phyloP scores from a whole-genome alignment of 1,284 basidiomycete genomes.

The Taiwanofungus camphoratus region DNA sequence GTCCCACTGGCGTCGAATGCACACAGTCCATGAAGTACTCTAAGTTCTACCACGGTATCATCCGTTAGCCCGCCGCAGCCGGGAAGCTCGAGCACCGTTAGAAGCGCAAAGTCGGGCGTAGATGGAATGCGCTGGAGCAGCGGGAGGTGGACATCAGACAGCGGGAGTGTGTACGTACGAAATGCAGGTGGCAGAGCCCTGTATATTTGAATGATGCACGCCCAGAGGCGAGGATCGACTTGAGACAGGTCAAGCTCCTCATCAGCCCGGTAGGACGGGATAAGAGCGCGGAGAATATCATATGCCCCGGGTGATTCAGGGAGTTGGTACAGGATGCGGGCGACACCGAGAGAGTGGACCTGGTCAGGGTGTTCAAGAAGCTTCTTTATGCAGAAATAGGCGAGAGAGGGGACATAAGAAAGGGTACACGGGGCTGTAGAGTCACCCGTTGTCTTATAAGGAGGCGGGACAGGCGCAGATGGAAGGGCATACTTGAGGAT shows the following conservation, averaged over 20 bases:
- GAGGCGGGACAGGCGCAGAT: slow-evolving; percentile 18
- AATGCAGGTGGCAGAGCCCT: slow-evolving; percentile 42
- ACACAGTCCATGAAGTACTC: slow-evolving; percentile 43
- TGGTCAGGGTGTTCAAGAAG: slow-evolving; percentile 35
- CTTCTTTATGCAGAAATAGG: slow-evolving; percentile 33
- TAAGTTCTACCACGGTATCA: slow-evolving; percentile 42
- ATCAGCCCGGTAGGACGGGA: slow-evolving; percentile 25
- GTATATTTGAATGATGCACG: slow-evolving; percentile 52
- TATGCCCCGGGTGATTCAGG: slow-evolving; percentile 19
- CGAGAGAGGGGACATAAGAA: slow-evolving; percentile 34
- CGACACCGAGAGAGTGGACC: slow-evolving; percentile 27
- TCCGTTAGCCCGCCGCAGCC: slow-evolving; percentile 50
- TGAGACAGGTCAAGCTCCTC: slow-evolving; percentile 24
- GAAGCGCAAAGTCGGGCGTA: slow-evolving; percentile 49
- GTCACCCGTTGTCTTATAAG: slow-evolving; percentile 19
- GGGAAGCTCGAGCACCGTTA: slow-evolving; percentile 56
- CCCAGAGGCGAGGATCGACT: slow-evolving; percentile 58
- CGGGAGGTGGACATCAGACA: slow-evolving; percentile 48
- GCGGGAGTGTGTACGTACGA: slow-evolving; percentile 39
- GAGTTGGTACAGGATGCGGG: slow-evolving; percentile 26
- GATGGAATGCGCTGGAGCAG: slow-evolving; percentile 52
- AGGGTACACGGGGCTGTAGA: slow-evolving; percentile 2
- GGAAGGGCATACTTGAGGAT: slow-evolving; percentile 29
- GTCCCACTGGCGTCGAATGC: slow-evolving; percentile 61
- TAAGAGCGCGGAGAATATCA: slow-evolving; percentile 33